Evolutionary conservation across 2,329 filamentous ascomycete species (phyloP), one percentile per base, ranked within the genome.

Genomic region (Bipolaris bicolor): DNA sequence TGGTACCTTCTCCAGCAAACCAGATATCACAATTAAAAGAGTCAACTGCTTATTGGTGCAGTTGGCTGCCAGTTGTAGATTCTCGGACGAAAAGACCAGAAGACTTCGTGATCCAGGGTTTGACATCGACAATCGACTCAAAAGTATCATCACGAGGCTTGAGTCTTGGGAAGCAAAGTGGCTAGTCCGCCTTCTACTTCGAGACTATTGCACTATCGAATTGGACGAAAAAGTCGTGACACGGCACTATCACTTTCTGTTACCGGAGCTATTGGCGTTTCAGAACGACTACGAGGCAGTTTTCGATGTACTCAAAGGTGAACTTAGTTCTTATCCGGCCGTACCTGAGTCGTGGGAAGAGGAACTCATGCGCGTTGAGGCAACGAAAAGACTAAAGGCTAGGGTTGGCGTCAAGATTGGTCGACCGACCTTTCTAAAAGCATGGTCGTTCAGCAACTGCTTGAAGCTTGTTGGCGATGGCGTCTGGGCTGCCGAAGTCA

Each of bases 131-230:
- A 52, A 62, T 2, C 64, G 70, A 45, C 59, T 75, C 13, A 65
- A 64, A 18, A 54, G 67, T 1, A 64, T 15, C 79, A 92, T 52
- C 82, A 84, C 44, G 24, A 63, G 64, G 26, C 55, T 71, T 2
- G 67, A 72, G 44, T 85, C 90, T 3, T 80, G 81, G 81, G 90
- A 96, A 70, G 89, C 88, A 3, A 97, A 97, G 77, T 97, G 93
- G 93, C 82, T 97, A 10, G 90, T 90, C 82, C 84, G 93, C 3
- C 79, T 97, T 29, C 81, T 97, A 5, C 79, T 96, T 26, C 95
- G 96, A 70, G 84, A 88, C 61, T 90, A 88, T 57, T 81, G 83
- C n/a, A 89, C 90, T 0, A 80, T 93, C 0, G 72, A 83, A 1
- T 69, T 96, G 1, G 86, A 92, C 20, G 78, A 81, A 26, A 63